Percentiles rank a stretch among this genome's conserved stretches.
Evolutionary conservation across 192 early-diverging fungal species (phyloP).

Genomic region (Coemansia sp.): DNA sequence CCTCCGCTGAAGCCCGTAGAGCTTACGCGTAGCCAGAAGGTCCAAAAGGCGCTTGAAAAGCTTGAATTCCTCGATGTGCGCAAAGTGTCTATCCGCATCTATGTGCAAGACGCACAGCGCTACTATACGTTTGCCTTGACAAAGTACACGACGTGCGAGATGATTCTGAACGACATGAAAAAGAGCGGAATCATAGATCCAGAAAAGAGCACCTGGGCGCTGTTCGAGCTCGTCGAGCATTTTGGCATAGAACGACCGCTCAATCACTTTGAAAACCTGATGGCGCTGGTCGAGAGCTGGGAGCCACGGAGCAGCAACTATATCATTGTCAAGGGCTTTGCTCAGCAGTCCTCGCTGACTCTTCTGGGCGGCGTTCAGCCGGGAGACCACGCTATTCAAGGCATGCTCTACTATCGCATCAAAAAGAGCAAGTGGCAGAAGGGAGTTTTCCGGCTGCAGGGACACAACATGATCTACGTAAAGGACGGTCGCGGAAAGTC

Average conservation of each 20-base stretch:
- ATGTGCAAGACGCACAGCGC: conserved; percentile 74
- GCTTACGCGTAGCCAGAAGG: conserved; percentile 49
- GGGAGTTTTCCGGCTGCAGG: conserved; percentile 63
- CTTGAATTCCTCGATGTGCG: conserved; percentile 42
- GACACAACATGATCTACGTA: conserved; percentile 34
- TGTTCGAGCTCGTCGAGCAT: conserved; percentile 90
- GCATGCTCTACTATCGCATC: conserved; percentile 71
- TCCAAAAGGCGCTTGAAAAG: conserved; percentile 49
- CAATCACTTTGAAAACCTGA: conserved; percentile 86
- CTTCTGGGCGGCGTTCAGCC: conserved; percentile 32
- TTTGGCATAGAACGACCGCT: conserved; percentile 87
- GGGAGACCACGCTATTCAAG: conserved; percentile 56
- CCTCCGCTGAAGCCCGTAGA: conserved; percentile 21
- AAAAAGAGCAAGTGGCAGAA: conserved; percentile 88
- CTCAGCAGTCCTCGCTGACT: conserved; percentile 27
- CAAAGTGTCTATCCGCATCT: conserved; percentile 76
- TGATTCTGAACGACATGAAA: conserved; percentile 70
- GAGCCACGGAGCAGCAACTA: conserved; percentile 72
- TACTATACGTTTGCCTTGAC: conserved; percentile 82
- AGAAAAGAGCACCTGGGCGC: conserved; percentile 65
- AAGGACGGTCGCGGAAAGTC: conserved; percentile 37
- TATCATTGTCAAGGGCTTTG: conserved; percentile 74
- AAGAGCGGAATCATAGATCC: conserved; percentile 59
- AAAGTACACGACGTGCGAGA: conserved; percentile 67
- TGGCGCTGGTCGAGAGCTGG: conserved; percentile 82